These are phyloP conservation scores for Remersonia thermophila DNA, from an alignment of 2,329 filamentous ascomycete genomes.

Conservation along the genomic window DNA sequence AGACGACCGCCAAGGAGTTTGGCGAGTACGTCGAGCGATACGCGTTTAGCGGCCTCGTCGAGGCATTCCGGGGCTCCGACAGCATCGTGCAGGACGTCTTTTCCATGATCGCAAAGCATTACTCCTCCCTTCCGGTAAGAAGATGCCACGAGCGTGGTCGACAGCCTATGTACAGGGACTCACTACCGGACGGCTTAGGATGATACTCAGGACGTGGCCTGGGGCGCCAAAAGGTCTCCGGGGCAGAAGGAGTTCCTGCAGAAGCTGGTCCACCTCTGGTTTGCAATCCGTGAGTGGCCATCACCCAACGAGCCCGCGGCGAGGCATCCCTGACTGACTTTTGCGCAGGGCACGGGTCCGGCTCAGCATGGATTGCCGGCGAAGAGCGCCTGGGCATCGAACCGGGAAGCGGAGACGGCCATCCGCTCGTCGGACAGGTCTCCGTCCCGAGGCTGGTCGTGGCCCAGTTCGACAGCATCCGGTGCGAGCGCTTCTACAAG, in stretches of 20 bases:
- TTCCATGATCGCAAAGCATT: constrained; percentile 17
- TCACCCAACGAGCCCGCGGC: background rate
- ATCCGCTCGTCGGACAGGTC: constrained; percentile 24
- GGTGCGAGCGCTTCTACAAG: constrained; percentile 24
- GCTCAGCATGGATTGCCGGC: constrained; percentile 31
- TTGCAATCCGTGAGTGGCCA: constrained; percentile 32
- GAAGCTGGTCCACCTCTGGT: constrained; percentile 33
- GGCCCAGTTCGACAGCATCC: constrained; percentile 34
- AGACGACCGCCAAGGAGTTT: constrained; percentile 23
- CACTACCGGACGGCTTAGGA: no score
- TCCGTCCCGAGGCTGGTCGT: constrained; percentile 32
- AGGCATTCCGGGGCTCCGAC: constrained; percentile 17
- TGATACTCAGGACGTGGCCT: constrained; percentile 1
- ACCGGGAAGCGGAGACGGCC: constrained; percentile 24
- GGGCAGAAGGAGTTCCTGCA: constrained; percentile 26
- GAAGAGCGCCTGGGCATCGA: constrained; percentile 29
- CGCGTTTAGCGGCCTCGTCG: constrained; percentile 19
- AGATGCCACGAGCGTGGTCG: no score
- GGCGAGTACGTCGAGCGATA: constrained; percentile 25
- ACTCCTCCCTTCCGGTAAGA: constrained; percentile 10
- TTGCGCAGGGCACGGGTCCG: constrained; percentile 30
- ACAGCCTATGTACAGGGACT: no score
- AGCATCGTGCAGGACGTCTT: constrained; percentile 22
- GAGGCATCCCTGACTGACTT: background rate
- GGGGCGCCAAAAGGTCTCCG: constrained; percentile 12